Percentiles rank a stretch among this genome's conserved stretches.
These are phyloP conservation scores for Blumeria graminis DNA, from an alignment of 2,329 filamentous ascomycete genomes.

Conservation along the genomic window DNA sequence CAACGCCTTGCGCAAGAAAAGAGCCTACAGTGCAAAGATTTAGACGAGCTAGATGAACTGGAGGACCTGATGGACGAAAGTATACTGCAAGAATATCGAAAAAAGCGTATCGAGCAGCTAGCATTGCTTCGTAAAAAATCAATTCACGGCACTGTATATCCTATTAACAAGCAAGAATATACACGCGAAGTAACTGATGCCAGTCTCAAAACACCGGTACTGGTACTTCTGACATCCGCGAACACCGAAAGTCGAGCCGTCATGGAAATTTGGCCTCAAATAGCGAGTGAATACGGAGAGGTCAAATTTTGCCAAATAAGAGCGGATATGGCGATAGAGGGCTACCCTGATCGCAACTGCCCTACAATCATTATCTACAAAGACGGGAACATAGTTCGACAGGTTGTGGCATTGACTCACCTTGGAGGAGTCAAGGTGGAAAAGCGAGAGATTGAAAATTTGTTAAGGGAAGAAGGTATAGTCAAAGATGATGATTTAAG, in stretches of 20 bases:
- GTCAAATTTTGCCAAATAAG: constrained; percentile 95
- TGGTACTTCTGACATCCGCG: constrained; percentile 66
- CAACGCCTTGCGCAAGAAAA: constrained; percentile 73
- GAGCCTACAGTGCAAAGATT: constrained; percentile 73
- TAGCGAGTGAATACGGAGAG: constrained; percentile 70
- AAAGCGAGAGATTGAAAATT: constrained; percentile 51
- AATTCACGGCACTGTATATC: constrained; percentile 76
- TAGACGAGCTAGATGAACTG: constrained; percentile 79
- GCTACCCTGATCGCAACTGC: constrained; percentile 84
- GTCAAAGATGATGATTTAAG: constrained; percentile 58
- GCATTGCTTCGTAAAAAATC: constrained; percentile 50
- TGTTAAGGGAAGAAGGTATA: constrained; percentile 64
- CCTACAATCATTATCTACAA: constrained; percentile 84
- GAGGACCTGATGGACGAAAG: constrained; percentile 90
- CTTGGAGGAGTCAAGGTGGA: constrained; percentile 48
- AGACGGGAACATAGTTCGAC: constrained; percentile 75
- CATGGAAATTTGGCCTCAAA: constrained; percentile 63
- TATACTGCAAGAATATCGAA: constrained; percentile 69
- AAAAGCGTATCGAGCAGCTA: constrained; percentile 71
- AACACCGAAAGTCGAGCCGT: constrained; percentile 72
- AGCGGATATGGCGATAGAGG: constrained; percentile 81
- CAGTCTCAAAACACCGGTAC: constrained; percentile 40
- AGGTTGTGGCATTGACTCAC: constrained; percentile 71
- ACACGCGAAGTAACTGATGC: constrained; percentile 76
- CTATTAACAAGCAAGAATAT: constrained; percentile 85